Conservation (phyloP, 129 eudicot genomes). For the Centella asiatica region DNA sequence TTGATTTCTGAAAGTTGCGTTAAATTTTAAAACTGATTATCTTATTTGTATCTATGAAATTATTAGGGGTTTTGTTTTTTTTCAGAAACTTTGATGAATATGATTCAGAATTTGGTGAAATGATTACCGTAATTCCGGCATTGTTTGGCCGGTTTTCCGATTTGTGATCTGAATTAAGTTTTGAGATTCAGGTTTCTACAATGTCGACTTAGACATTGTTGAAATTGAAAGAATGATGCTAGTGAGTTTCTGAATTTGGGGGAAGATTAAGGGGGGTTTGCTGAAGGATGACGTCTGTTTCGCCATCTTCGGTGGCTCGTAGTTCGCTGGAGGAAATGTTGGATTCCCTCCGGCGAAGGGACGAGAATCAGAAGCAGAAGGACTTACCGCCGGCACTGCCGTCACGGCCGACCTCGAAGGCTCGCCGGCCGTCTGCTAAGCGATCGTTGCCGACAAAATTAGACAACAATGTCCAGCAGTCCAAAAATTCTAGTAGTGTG, state of each 20-base stretch:
- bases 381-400: slow-evolving; percentile 89
- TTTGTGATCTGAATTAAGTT: slow-evolving; percentile 32
- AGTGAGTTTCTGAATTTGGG: background rate
- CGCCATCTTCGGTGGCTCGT: slow-evolving; percentile 48
- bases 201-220: slow-evolving; percentile 33
- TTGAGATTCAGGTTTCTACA: slow-evolving; percentile 20
- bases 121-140: background rate
- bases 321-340: slow-evolving; percentile 97
- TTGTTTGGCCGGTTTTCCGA: background rate
- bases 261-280: background rate
- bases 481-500: background rate
- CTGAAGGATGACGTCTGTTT: slow-evolving; percentile 29
- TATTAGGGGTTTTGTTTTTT: background rate
- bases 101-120: background rate
- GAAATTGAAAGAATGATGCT: slow-evolving; percentile 9
- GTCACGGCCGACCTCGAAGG: slow-evolving; percentile 53
- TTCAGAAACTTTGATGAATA: background rate
- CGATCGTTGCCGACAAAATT: slow-evolving; percentile 37
- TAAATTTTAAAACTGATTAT: background rate
- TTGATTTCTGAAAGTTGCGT: background rate
- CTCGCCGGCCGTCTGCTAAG: slow-evolving; percentile 53
- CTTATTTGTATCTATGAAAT: background rate
- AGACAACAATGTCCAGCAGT: slow-evolving; percentile 1
- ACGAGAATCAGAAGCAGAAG: slow-evolving; percentile 46
- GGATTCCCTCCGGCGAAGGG: slow-evolving; percentile 52